Evolutionary conservation across 1,284 basidiomycete species (phyloP), one percentile per base, ranked within the genome.

Genomic region (Leccinum subrobustum): DNA sequence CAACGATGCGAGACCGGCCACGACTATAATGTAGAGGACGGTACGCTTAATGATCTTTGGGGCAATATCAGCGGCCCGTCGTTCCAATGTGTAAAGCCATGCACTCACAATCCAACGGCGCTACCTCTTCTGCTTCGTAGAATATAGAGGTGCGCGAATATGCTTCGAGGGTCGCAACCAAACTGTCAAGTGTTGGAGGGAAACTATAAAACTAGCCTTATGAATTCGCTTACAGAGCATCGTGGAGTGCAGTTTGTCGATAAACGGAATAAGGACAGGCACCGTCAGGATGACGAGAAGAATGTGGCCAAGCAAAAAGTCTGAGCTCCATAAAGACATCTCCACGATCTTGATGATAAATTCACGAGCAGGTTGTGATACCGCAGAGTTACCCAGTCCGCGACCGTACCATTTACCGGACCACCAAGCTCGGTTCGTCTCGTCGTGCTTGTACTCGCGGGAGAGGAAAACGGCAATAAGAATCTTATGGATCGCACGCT

Each of bases 321-420:
- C 95, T 16, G 93, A 95, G 58, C 89, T 90, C 90, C 95, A 97
- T 18, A 96, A 77, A 23, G 92, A 93, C 89, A 96, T 93, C 77
- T 97, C 96, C 66, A 97, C 93, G 63, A 96, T 93, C 82, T 98
- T 98, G 80, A 98, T 95, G 62, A 98, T 86, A 73, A 92, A 96
- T 81, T 98, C 95, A 75, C 95, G 89, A 62, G 93, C 93, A 50
- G 95, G 95, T 74, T 97, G 95, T 42, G 93, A 95, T 75, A 95
- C 89, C 48, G 93, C 94, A 53, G 92, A 91, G 27, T 82, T 83
- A 48, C 95, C 96, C 33, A 97, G 81, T 47, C 93, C 93, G 60
- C 94, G 85, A 56, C 95, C 94, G 73, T 95, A 96, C 95, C 95
- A 97, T 77, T 95, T 93, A 74, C 95, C 95, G n/a, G 94, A 95